phyloP scores from a whole-genome alignment of 2,329 filamentous ascomycete genomes.

The Emericellopsis atlantica region DNA sequence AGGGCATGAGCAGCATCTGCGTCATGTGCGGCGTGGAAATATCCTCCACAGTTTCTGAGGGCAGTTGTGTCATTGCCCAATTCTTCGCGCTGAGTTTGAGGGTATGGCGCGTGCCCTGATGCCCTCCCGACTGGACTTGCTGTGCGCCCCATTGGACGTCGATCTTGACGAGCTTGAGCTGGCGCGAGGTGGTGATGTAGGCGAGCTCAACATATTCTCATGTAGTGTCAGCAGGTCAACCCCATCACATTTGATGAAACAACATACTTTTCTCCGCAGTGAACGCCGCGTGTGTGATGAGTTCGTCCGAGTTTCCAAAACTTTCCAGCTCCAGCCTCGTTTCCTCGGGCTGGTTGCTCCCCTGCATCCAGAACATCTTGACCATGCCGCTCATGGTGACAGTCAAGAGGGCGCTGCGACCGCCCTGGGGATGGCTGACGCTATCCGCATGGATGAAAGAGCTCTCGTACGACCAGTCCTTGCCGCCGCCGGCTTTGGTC shows the following conservation, averaged over 20 bases:
- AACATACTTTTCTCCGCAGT: conserved; percentile 58
- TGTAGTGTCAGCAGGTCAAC: conserved; percentile 12
- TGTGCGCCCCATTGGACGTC: conserved; percentile 58
- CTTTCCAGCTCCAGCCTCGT: conserved; percentile 62
- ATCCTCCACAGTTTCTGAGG: conserved; percentile 34
- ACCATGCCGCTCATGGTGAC: conserved; percentile 64
- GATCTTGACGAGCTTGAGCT: conserved; percentile 63
- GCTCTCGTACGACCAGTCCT: conserved; percentile 56
- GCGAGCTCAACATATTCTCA: conserved; percentile 46
- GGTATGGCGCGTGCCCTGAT: conserved; percentile 31
- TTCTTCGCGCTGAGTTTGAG: conserved; percentile 42
- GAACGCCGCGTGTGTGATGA: conserved; percentile 70
- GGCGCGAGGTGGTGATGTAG: conserved; percentile 55
- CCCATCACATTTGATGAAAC: not conserved
- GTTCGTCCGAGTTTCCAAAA: conserved; percentile 56
- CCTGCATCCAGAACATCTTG: conserved; percentile 66
- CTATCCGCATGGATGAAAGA: conserved; percentile 53
- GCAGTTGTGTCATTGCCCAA: conserved; percentile 44
- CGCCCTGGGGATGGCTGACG: conserved; percentile 59
- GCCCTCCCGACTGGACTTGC: conserved; percentile 38
- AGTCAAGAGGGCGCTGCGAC: conserved; percentile 63
- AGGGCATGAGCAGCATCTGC: conserved; percentile 61
- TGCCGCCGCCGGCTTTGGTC: conserved; percentile 37
- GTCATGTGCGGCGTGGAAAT: conserved; percentile 52
- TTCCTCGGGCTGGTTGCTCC: conserved; percentile 60